Conservation (phyloP, 208 protist genomes). For the Trypanosoma vivax region DNA sequence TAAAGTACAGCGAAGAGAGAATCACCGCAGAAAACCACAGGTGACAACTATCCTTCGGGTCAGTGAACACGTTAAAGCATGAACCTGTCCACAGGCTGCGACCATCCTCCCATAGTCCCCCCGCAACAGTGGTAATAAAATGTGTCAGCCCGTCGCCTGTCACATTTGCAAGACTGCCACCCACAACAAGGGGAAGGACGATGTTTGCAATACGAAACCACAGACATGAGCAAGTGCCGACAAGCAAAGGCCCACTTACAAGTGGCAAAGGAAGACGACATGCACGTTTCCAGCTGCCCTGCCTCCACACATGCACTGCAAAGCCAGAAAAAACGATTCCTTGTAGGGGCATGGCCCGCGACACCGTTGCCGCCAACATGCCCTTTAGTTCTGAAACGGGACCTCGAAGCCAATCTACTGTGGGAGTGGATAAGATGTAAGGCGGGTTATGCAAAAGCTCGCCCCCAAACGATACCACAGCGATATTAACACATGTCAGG, state of each 20-base stretch:
- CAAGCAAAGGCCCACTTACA: slow-evolving; percentile 47
- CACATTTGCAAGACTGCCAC: neutral
- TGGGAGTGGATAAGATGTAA: slow-evolving; percentile 42
- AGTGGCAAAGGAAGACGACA: slow-evolving; percentile 70
- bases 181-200: slow-evolving; percentile 1
- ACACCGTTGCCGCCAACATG: slow-evolving; percentile 5
- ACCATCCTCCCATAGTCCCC: neutral
- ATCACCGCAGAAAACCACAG: slow-evolving; percentile 18
- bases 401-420: slow-evolving; percentile 25
- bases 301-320: slow-evolving; percentile 34
- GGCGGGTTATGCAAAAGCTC: slow-evolving; percentile 42
- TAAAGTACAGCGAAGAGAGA: slow-evolving; percentile 41
- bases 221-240: slow-evolving; percentile 33
- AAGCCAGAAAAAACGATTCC: slow-evolving; percentile 53
- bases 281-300: slow-evolving; percentile 34
- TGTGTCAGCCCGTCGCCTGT: neutral
- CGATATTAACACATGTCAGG: slow-evolving; percentile 39
- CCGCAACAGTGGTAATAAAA: slow-evolving; percentile 1
- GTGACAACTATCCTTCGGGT: slow-evolving; percentile 13
- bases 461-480: slow-evolving; percentile 43
- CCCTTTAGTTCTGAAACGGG: slow-evolving; percentile 8
- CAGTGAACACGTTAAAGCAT: neutral
- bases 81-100: too few relatives aligned
- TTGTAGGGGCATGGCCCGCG: slow-evolving; percentile 37
- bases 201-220: slow-evolving; percentile 32